These are phyloP conservation scores for Xylaria sp. DNA, from an alignment of 2,329 filamentous ascomycete genomes.

Conservation along the genomic window DNA sequence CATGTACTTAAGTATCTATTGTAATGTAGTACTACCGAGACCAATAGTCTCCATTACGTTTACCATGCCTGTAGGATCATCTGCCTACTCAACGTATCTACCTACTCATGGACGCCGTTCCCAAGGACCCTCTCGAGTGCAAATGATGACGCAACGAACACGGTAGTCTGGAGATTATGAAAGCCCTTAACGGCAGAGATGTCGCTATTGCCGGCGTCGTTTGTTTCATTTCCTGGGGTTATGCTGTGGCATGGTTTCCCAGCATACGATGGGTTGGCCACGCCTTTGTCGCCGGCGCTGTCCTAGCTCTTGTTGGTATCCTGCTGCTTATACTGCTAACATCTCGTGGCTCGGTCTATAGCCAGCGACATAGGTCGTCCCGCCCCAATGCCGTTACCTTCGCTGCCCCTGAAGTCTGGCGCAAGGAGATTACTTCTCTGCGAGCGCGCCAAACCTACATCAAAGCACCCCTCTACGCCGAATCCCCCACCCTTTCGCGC, in stretches of 20 bases:
- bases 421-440: conserved; percentile 73
- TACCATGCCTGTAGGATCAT: background rate
- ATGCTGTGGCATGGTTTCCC: conserved; percentile 84
- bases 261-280: conserved; percentile 85
- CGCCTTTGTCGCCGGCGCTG: conserved; percentile 78
- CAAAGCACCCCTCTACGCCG: conserved; percentile 76
- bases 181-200: conserved; percentile 77
- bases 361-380: conserved; percentile 54
- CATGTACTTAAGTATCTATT: background rate
- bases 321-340: conserved; percentile 71
- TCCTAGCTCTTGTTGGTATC: conserved; percentile 65
- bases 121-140: conserved; percentile 14
- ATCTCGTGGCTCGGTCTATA: conserved; percentile 62
- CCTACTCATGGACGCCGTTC: conserved; percentile 6
- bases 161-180: conserved; percentile 61
- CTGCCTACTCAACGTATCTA: background rate
- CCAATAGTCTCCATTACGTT: conserved; percentile 1
- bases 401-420: conserved; percentile 72
- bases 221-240: conserved; percentile 87
- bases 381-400: conserved; percentile 67
- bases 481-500: conserved; percentile 80
- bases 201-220: conserved; percentile 74
- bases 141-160: conserved; percentile 52
- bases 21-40: background rate
- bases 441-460: conserved; percentile 74